These are phyloP conservation scores for Cynara cardunculus DNA, from an alignment of 129 eudicot genomes.

Conservation along the genomic window DNA sequence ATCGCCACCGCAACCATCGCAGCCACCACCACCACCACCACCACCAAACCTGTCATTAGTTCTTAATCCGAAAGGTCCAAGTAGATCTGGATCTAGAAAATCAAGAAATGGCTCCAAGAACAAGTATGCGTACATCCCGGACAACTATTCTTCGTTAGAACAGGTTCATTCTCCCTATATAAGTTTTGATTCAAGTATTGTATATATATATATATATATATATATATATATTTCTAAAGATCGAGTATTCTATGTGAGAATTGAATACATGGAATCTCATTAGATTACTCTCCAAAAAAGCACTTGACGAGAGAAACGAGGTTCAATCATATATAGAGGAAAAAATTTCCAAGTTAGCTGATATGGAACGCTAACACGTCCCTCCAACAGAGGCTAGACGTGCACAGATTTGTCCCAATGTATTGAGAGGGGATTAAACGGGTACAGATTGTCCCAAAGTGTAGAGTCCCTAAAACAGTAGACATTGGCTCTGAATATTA, in stretches of 20 bases:
- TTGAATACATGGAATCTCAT: background rate
- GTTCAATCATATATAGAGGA: too few species aligned
- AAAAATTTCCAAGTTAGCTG: too few species aligned
- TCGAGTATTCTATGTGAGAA: background rate
- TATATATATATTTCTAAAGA: background rate
- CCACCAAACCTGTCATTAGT: background rate
- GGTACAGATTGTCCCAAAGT: background rate
- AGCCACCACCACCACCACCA: background rate
- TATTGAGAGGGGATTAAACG: too few species aligned
- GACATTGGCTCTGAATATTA: too few species aligned
- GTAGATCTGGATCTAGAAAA: slow-evolving; percentile 1
- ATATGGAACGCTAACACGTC: too few species aligned
- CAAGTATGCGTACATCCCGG: slow-evolving; percentile 70
- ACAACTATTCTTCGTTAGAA: slow-evolving; percentile 60
- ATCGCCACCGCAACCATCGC: background rate
- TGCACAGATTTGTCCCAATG: too few species aligned
- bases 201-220: background rate
- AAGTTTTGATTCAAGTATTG: background rate
- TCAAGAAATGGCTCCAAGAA: slow-evolving; percentile 34
- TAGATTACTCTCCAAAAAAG: too few species aligned
- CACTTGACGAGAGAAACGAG: too few species aligned
- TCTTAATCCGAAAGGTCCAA: background rate
- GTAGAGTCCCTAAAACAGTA: background rate
- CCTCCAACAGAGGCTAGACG: too few species aligned
- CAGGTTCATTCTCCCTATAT: slow-evolving; percentile 42